Percentiles rank a stretch among this genome's conserved stretches.
These are phyloP conservation scores for Grigorovia humatica DNA, from an alignment of 805 yeast genomes.

Conservation along the genomic window DNA sequence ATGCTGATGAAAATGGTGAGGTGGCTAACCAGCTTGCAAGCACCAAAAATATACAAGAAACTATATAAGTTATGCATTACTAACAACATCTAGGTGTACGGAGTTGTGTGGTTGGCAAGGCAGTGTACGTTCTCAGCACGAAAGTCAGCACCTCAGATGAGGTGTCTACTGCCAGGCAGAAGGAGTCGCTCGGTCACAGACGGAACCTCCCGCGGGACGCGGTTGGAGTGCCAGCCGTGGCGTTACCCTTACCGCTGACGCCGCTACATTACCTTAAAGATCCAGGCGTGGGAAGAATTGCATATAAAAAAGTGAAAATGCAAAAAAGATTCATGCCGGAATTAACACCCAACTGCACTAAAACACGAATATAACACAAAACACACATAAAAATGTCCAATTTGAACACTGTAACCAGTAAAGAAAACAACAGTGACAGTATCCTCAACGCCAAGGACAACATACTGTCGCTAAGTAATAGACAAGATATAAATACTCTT, in stretches of 20 bases:
- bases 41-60: background rate
- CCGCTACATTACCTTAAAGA: background rate
- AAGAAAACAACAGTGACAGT: background rate
- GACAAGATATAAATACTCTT: background rate
- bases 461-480: background rate
- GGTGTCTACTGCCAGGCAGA: no score
- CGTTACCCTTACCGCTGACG: background rate
- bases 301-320: background rate
- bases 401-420: background rate
- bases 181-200: no score
- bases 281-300: background rate
- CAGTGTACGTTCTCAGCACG: no score
- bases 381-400: background rate
- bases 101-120: no score
- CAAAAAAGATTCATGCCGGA: background rate
- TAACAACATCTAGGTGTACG: no score
- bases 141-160: no score
- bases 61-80: background rate
- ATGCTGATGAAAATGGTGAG: constrained; percentile 1
- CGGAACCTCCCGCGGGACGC: no score
- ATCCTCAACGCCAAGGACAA: background rate
- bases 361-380: no score
- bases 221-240: no score
- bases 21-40: background rate
- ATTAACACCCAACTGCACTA: background rate